These are phyloP conservation scores for Penicillium herquei DNA, from an alignment of 495 filamentous ascomycete genomes.

Conservation along the genomic window DNA sequence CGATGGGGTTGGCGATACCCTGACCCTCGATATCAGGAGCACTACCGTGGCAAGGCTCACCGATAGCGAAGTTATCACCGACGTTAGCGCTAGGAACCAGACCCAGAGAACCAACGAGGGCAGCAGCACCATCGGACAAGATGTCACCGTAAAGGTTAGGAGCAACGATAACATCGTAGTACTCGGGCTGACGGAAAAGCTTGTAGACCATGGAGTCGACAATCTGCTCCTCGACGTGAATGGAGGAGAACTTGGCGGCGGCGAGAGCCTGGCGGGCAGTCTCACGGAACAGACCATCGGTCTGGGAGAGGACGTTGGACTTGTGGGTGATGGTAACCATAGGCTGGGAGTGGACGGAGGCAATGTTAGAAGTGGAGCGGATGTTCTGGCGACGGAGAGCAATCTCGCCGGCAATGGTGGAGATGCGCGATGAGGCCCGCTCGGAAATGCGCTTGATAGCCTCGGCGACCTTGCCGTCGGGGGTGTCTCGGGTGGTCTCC, in stretches of 20 bases:
- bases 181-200: slow-evolving; percentile 89
- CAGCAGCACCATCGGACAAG: slow-evolving; percentile 91
- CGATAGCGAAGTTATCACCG: slow-evolving; percentile 90
- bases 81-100: slow-evolving; percentile 97
- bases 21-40: slow-evolving; percentile 93
- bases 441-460: slow-evolving; percentile 96
- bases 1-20: slow-evolving; percentile 93
- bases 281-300: slow-evolving; percentile 91
- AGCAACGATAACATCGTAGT: slow-evolving; percentile 97
- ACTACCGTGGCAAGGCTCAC: slow-evolving; percentile 95
- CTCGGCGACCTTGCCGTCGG: slow-evolving; percentile 82
- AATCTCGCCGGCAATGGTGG: slow-evolving; percentile 91
- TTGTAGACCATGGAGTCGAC: slow-evolving; percentile 99
- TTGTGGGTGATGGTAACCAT: slow-evolving; percentile 98
- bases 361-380: slow-evolving; percentile 48
- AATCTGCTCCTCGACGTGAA: slow-evolving; percentile 93
- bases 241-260: slow-evolving; percentile 53
- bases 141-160: slow-evolving; percentile 98
- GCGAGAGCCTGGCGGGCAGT: slow-evolving; percentile 71
- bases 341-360: slow-evolving; percentile 60
- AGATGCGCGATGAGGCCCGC: slow-evolving; percentile 76
- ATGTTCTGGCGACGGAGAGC: slow-evolving; percentile 82
- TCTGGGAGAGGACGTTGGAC: slow-evolving; percentile 94
- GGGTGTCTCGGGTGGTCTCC: slow-evolving; percentile 73
- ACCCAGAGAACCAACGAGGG: slow-evolving; percentile 89